Conservation (phyloP, 2,329 filamentous ascomycete genomes). For the Botrytis fabae region DNA sequence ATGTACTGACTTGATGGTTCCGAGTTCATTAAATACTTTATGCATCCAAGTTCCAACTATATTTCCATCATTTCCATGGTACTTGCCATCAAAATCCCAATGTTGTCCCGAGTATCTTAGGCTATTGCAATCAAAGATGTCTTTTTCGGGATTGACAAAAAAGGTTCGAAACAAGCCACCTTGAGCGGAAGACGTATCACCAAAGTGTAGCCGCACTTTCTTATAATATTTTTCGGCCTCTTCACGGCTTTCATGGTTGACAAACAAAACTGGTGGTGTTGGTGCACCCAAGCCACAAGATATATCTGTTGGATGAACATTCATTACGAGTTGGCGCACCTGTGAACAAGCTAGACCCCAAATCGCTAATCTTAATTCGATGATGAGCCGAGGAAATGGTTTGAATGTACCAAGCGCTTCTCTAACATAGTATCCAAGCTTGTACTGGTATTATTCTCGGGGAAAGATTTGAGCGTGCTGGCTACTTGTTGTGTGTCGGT, state of each 20-base stretch:
- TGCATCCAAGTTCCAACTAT: background rate
- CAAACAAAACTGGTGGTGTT: background rate
- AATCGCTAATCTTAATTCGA: background rate
- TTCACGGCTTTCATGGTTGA: background rate
- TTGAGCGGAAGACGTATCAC: background rate
- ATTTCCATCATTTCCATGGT: background rate
- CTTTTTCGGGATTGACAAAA: background rate
- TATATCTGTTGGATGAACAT: background rate
- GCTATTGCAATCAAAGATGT: background rate
- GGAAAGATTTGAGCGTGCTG: background rate
- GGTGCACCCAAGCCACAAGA: background rate
- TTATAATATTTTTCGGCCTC: background rate
- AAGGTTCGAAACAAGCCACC: background rate
- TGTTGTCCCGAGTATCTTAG: fast-evolving
- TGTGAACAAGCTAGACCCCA: background rate
- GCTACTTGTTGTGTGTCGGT: background rate
- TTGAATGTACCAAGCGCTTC: background rate
- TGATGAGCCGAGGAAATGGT: background rate
- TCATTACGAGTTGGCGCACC: background rate
- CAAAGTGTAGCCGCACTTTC: background rate
- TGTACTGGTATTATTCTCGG: background rate
- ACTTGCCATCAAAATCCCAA: background rate
- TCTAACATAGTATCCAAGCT: background rate
- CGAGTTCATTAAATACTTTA: background rate
- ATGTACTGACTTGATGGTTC: background rate